Percentiles rank a stretch among this genome's conserved stretches.
These are phyloP conservation scores for Fusarium sp. DNA, from an alignment of 2,329 filamentous ascomycete genomes.

Conservation along the genomic window DNA sequence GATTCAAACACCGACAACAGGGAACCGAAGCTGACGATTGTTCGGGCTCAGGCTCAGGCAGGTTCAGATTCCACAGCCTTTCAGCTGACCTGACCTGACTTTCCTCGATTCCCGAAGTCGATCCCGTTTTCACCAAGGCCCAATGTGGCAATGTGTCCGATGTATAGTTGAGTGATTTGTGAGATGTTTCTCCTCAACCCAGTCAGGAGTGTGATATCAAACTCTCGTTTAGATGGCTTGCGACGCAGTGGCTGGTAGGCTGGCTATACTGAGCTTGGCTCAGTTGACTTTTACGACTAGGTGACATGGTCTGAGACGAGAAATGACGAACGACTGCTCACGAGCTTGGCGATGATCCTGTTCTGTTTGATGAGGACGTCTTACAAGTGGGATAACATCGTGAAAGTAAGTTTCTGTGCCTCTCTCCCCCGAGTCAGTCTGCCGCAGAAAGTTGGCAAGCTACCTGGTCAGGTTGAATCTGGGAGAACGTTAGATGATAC, in stretches of 20 bases:
- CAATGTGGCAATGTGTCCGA: constrained; percentile 26
- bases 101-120: constrained; percentile 34
- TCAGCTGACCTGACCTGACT: constrained; percentile 19
- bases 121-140: constrained; percentile 22
- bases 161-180: constrained; percentile 1
- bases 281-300: constrained; percentile 15
- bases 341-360: constrained; percentile 20
- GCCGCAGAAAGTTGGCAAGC: constrained; percentile 22
- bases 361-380: constrained; percentile 1
- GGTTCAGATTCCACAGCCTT: constrained; percentile 7
- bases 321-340: background rate
- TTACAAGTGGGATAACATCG: constrained; percentile 6
- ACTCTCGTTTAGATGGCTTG: constrained; percentile 8
- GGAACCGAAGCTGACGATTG: constrained; percentile 26
- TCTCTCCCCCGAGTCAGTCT: constrained; percentile 25
- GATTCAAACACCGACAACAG: constrained; percentile 10
- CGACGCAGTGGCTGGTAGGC: constrained; percentile 4
- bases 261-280: constrained; percentile 6
- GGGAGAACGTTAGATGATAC: constrained; percentile 13
- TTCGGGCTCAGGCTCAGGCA: background rate
- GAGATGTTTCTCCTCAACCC: constrained; percentile 4
- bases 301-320: constrained; percentile 32
- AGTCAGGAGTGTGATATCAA: constrained; percentile 2
- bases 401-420: constrained; percentile 18
- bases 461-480: constrained; percentile 23